Evolutionary conservation across 2,329 filamentous ascomycete genomes (phyloP), one percentile per base, ranked within the genome.

Genomic region (Nemania bipapillata): DNA sequence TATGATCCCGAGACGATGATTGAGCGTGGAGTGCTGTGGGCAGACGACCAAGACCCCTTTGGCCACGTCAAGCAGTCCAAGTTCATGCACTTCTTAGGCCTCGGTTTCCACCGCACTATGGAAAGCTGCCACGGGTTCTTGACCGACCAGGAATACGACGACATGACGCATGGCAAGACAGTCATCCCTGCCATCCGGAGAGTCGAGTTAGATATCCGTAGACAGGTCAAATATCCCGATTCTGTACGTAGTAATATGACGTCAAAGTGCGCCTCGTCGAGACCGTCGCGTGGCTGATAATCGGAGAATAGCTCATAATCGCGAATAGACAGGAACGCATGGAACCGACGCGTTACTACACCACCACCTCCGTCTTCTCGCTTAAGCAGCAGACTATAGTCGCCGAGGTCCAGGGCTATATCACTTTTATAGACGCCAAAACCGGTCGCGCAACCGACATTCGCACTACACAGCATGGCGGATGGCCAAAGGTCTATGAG

Each of bases 21-120:
- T 12, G 68, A 72, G 54, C 68, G 54, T 22, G 74, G 74, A 1
- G 72, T 77, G 4, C 47, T 73, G 3, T 76, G 74, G 75, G 75
- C 73, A 4, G 73, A 76, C 32, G 65, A 76, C 50, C 74, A 77
- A 50, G 74, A 76, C 62, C 74, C 74, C 0, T 76, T 69, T 56
- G 74, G 74, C 17, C 72, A 76, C 42, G 74, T 77, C 12, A 74
- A 71, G 69, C 73, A 76, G 1, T 66, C 72, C 1, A 69, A 74
- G 50, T 77, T 71, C 65, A 73, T 75, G 70, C 66, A 71, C 32
- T 76, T 70, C 30, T 9, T 74, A 0, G 72, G 72, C 30, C 45
- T 66, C 1, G 74, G 69, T 62, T 73, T 73, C 53, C 66, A 72
- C 30, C 70, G 73, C 12, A 56, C 73, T 35, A 71, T 76, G 71